Evolutionary conservation across 2,329 filamentous ascomycete genomes (phyloP).

Genomic region (Zymoseptoria tritici): DNA sequence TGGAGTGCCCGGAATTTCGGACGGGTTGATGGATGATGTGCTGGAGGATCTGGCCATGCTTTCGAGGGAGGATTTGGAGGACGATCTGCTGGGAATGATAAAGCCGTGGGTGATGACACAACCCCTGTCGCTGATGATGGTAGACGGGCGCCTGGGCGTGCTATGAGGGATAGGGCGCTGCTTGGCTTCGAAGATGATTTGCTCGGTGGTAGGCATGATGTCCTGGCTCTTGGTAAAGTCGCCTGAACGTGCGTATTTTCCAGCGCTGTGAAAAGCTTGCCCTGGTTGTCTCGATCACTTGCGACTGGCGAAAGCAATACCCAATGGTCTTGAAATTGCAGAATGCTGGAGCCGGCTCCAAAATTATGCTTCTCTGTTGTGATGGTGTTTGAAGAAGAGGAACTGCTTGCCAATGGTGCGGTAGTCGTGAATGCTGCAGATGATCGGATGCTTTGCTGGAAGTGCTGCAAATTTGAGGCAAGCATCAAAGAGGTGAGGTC

Average conservation of each 20-base stretch:
- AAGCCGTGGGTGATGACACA: conserved; percentile 19
- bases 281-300: not conserved
- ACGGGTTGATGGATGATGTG: conserved; percentile 4
- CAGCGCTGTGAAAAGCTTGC: conserved; percentile 4
- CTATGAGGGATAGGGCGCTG: conserved; percentile 2
- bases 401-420: not conserved
- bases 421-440: not conserved
- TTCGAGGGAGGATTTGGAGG: conserved; percentile 10
- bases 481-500: not conserved
- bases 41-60: conserved; percentile 2
- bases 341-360: not conserved
- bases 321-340: not conserved
- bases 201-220: conserved; percentile 6
- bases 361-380: not conserved
- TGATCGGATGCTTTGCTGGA: not conserved
- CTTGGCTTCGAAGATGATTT: conserved; percentile 14
- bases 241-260: not conserved
- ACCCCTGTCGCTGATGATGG: conserved; percentile 13
- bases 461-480: not conserved
- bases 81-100: conserved; percentile 12
- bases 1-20: conserved; percentile 9
- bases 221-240: too few species aligned
- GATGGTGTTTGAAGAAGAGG: not conserved
- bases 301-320: conserved; percentile 1
- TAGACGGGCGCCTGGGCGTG: conserved; percentile 11